Conservation (phyloP, 78 protist species). For the Thecamonas trahens region DNA sequence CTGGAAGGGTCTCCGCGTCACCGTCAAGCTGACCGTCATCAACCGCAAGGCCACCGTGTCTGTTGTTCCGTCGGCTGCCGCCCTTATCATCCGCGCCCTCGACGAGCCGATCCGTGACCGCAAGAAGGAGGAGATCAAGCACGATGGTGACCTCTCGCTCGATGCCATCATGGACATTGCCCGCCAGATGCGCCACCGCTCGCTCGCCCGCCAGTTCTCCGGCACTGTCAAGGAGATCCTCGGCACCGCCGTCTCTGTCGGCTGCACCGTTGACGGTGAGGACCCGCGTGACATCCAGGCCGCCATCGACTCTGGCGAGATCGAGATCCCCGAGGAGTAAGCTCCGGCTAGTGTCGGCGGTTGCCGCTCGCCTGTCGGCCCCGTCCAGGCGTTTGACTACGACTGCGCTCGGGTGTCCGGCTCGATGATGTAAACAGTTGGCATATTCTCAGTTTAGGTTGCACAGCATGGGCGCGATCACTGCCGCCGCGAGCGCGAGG, state of each 20-base stretch:
- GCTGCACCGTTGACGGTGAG: conserved; percentile 91
- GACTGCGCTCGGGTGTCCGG: no score
- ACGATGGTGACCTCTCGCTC: conserved; percentile 87
- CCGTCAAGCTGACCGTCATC: conserved; percentile 82
- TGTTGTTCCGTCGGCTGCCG: conserved; percentile 93
- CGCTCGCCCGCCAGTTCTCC: conserved; percentile 72
- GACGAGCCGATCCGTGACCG: conserved; percentile 98
- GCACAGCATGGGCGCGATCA: no score
- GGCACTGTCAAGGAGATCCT: conserved; percentile 93
- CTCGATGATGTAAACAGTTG: no score
- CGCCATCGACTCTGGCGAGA: conserved; percentile 61
- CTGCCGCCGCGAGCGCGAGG: no score
- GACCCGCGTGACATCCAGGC: conserved; percentile 71
- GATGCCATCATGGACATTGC: conserved; percentile 85
- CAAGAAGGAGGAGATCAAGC: conserved; percentile 96
- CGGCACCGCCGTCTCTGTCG: conserved; percentile 89
- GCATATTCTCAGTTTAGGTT: no score
- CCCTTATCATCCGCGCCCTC: conserved; percentile 90
- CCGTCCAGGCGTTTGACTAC: no score
- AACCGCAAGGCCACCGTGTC: conserved; percentile 91
- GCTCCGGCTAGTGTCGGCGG: no score
- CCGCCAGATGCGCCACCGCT: conserved; percentile 64
- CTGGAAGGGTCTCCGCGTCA: conserved; percentile 94
- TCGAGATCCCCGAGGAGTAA: conserved; percentile 30
- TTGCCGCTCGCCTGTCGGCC: no score